These are phyloP conservation scores for Melanopsichium pennsylvanicum DNA, from an alignment of 1,284 basidiomycete genomes.

Conservation along the genomic window DNA sequence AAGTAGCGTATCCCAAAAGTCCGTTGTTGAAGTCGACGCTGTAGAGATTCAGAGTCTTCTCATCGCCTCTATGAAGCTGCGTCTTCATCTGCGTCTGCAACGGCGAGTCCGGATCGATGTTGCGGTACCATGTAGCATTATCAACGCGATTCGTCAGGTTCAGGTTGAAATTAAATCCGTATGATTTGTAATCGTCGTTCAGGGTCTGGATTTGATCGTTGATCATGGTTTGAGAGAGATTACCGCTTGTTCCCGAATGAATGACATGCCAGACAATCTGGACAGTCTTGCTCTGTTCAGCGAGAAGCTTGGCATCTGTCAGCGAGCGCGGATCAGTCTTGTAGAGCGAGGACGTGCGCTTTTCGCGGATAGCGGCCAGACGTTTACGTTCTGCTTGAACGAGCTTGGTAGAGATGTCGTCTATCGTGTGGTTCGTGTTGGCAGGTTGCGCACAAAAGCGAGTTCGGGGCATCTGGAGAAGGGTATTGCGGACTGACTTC, in stretches of 20 bases:
- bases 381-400: slow-evolving; percentile 23
- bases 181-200: slow-evolving; percentile 69
- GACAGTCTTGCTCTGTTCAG: slow-evolving; percentile 28
- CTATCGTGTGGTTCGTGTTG: slow-evolving; percentile 27
- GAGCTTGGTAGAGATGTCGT: slow-evolving; percentile 7
- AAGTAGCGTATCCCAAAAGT: slow-evolving; percentile 68
- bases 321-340: slow-evolving; percentile 16
- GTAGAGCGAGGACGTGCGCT: slow-evolving; percentile 6
- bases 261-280: slow-evolving; percentile 47
- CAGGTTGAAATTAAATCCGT: slow-evolving; percentile 69
- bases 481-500: neutral
- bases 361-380: slow-evolving; percentile 21
- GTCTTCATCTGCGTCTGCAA: slow-evolving; percentile 71
- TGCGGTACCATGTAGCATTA: slow-evolving; percentile 70
- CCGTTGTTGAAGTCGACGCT: slow-evolving; percentile 65
- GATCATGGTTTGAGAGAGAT: slow-evolving; percentile 21
- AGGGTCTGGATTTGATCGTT: slow-evolving; percentile 69
- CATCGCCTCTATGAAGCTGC: slow-evolving; percentile 68
- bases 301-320: slow-evolving; percentile 29
- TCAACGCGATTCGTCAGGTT: slow-evolving; percentile 66
- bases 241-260: slow-evolving; percentile 27
- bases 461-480: slow-evolving; percentile 26
- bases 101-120: slow-evolving; percentile 67
- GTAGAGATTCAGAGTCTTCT: slow-evolving; percentile 70
- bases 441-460: slow-evolving; percentile 36